Evolutionary conservation across 2,329 filamentous ascomycete genomes (phyloP).

Genomic region (Ophiostoma sp.): DNA sequence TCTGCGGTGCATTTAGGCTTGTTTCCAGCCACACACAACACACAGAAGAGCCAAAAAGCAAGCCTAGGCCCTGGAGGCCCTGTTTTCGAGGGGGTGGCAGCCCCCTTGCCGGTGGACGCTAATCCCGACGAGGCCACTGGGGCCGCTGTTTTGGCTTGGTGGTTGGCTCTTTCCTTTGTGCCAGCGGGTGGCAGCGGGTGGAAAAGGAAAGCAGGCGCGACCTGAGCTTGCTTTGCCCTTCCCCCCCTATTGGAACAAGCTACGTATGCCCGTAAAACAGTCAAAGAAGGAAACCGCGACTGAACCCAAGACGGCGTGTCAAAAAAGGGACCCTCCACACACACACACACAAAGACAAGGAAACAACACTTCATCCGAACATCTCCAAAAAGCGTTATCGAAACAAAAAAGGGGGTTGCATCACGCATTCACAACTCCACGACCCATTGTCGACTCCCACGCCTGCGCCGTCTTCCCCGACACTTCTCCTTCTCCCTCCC

Average conservation of each 20-base stretch:
- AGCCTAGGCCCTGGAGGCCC: background rate
- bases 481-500: background rate
- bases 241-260: background rate
- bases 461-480: background rate
- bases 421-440: background rate
- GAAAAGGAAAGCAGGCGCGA: background rate
- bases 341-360: background rate
- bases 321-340: background rate
- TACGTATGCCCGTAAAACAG: background rate
- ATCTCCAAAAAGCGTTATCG: background rate
- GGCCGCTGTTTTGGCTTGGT: background rate
- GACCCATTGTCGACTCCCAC: background rate
- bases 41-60: no score
- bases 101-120: background rate
- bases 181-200: no score
- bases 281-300: slow-evolving; percentile 4
- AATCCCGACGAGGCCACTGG: background rate
- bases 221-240: background rate
- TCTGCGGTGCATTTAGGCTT: background rate
- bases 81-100: background rate
- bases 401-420: slow-evolving; percentile 3
- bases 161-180: background rate
- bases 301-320: background rate
- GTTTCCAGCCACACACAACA: slow-evolving; percentile 12
- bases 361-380: background rate